A percentile compares a stretch with the other conserved stretches of the same genome.
phyloP scores from a whole-genome alignment of 148 eudicot species.

The Persicaria tinctoria region DNA sequence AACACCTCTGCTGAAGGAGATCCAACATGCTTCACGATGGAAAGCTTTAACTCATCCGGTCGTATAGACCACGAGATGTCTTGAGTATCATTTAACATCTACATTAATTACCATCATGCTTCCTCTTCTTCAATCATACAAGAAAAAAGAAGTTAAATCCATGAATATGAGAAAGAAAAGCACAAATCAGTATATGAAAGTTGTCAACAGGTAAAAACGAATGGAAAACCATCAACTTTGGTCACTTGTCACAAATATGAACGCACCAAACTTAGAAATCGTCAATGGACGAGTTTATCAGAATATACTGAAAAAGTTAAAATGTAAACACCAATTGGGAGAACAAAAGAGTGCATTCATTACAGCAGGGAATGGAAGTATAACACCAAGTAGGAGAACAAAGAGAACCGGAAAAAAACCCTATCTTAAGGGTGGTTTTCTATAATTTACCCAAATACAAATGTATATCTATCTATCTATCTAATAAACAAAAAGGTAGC shows the following conservation, averaged over 20 bases:
- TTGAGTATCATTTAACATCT: too few relatives aligned
- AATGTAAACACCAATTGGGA: background rate
- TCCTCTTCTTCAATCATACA: too few relatives aligned
- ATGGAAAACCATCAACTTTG: slow-evolving; percentile 1
- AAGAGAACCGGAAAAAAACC: slow-evolving; percentile 57
- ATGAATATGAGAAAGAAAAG: slow-evolving; percentile 6
- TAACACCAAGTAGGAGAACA: slow-evolving; percentile 77
- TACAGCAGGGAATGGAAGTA: slow-evolving; percentile 92
- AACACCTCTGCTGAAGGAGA: too few relatives aligned
- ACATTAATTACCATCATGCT: too few relatives aligned
- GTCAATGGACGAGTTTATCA: background rate
- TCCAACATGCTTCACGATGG: too few relatives aligned
- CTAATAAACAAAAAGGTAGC: too few relatives aligned
- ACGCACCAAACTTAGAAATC: background rate
- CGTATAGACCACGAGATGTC: too few relatives aligned
- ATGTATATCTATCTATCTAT: too few relatives aligned
- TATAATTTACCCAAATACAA: too few relatives aligned
- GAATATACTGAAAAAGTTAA: background rate
- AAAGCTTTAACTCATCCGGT: too few relatives aligned
- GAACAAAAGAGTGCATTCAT: slow-evolving; percentile 81
- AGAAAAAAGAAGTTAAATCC: too few relatives aligned
- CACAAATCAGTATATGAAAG: slow-evolving; percentile 64
- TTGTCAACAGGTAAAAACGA: slow-evolving; percentile 46
- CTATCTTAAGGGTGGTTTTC: background rate
- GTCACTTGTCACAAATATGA: background rate